Conservation (phyloP, 805 yeast genomes). For the Kazachstania kunashirensis region DNA sequence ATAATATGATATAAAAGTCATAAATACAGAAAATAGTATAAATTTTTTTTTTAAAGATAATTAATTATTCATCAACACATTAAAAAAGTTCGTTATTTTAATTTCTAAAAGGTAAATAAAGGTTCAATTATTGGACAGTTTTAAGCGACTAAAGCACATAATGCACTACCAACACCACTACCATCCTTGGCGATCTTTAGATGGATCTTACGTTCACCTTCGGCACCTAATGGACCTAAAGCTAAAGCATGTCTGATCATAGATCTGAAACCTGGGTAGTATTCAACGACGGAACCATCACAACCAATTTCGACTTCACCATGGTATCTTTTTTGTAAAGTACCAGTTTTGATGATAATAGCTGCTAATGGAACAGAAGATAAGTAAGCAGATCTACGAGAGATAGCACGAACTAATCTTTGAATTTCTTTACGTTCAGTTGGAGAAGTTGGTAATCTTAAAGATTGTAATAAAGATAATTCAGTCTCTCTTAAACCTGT, state of each 20-base stretch:
- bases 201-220: constrained; percentile 63
- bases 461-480: constrained; percentile 50
- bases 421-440: constrained; percentile 73
- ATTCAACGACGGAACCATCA: constrained; percentile 91
- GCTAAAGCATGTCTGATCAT: constrained; percentile 72
- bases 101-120: neutral
- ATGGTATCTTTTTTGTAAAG: constrained; percentile 46
- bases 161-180: constrained; percentile 94
- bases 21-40: too few species aligned
- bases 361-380: constrained; percentile 90
- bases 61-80: too few species aligned
- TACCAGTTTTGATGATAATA: constrained; percentile 53
- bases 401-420: constrained; percentile 66
- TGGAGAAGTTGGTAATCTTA: constrained; percentile 57
- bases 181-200: constrained; percentile 88
- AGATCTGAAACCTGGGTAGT: constrained; percentile 81
- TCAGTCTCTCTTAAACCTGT: constrained; percentile 63
- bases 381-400: constrained; percentile 77
- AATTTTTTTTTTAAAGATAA: too few species aligned
- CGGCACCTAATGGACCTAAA: constrained; percentile 59
- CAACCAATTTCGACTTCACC: constrained; percentile 86
- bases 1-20: too few species aligned
- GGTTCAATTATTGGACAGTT: neutral
- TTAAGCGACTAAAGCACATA: constrained; percentile 56
- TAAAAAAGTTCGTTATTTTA: too few species aligned